Evolutionary conservation across 108 stramenopile genomes (phyloP).

Genomic region (Pseudonitzschia delicatissima): DNA sequence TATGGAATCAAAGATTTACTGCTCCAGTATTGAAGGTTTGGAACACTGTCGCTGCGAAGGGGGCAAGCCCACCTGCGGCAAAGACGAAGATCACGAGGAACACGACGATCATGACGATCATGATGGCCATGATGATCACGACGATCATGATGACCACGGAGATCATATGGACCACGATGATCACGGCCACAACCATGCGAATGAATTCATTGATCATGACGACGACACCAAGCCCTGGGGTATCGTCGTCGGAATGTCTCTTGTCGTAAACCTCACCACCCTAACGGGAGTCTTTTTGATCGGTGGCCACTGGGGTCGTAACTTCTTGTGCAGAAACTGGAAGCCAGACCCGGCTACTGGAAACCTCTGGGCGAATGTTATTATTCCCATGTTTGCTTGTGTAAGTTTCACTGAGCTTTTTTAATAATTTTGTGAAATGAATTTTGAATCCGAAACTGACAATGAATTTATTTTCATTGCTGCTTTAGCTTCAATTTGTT

Average conservation of each 20-base stretch:
- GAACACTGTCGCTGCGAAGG: no score
- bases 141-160: not conserved
- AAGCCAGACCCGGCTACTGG: not conserved
- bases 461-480: no score
- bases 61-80: no score
- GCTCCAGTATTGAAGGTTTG: no score
- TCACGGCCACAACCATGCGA: not conserved
- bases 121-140: not conserved
- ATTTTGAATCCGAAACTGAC: no score
- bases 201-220: not conserved
- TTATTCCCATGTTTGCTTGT: slow-evolving; percentile 47
- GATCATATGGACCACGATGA: no score
- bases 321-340: slow-evolving; percentile 1
- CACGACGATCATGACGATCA: not conserved
- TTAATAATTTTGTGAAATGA: no score
- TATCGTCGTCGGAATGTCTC: slow-evolving; percentile 35
- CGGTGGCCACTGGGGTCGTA: slow-evolving; percentile 26
- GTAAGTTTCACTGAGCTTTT: slow-evolving; percentile 4
- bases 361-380: slow-evolving; percentile 3
- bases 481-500: not conserved
- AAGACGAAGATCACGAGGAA: no score
- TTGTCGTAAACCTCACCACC: slow-evolving; percentile 53
- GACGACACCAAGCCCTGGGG: slow-evolving; percentile 49
- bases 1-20: no score
- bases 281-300: slow-evolving; percentile 42